Evolutionary conservation across 208 protist species (phyloP), one percentile per base, ranked within the genome.

Genomic region (Trypanosoma conorhini): DNA sequence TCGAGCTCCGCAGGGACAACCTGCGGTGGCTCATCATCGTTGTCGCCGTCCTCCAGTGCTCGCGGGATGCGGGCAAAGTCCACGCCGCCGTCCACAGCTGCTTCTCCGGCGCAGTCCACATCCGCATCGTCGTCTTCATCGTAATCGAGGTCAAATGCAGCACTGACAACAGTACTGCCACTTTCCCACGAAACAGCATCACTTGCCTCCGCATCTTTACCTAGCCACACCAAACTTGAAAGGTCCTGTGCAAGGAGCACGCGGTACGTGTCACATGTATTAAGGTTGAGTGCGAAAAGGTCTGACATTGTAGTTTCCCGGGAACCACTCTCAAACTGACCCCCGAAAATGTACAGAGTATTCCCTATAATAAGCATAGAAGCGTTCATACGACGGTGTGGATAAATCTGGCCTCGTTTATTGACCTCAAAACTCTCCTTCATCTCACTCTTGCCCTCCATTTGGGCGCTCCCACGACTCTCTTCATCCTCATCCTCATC

Each of bases 251-350:
- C 92, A 17, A 92, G 82, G 1, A 93, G 85, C 46, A 87, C 63
- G 57, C 81, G 70, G 69, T 93, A 97, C 22, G 84, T 90, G 44
- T 96, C 91, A 21, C 91, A 82, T 38, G 68, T 80, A 69, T 91
- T 89, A 17, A 97, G 58, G 67, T 97, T 95, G 2, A 97, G 70
- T 10, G 80, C n/a, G 62, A 91, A 97, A 3, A 97, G 70, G 64
- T 97, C 93, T 0, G 81, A 84, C 81, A 97, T 91, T 2, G 93
- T 96, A 48, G 96, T 83, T 74, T 97, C 91, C 70, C 85, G 89
- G 55, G 83, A 79, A 72, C 85, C 86, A 69, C 77, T 89, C 80
- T 97, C 93, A 46, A 94, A 93, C 76, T 96, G 91, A 28, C 93
- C 93, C 28, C 93, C 93, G 73, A 87, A 97, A 52, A 97, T 60